Evolutionary conservation across 2,329 filamentous ascomycete species (phyloP).

Genomic region (Alternaria metachromatica): DNA sequence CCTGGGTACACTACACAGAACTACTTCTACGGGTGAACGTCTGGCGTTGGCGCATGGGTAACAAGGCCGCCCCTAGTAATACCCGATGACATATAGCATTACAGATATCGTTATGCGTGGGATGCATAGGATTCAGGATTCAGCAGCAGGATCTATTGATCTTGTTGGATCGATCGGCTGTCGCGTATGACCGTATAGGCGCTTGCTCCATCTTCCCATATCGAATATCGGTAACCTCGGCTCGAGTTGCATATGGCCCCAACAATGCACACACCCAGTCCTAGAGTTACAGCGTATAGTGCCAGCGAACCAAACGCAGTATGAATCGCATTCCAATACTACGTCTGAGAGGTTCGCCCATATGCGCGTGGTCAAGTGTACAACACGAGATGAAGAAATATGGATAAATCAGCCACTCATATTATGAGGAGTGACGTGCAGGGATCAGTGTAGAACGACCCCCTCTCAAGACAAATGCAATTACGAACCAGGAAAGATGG

Average conservation of each 20-base stretch:
- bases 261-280: neutral
- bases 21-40: neutral
- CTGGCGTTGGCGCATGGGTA: neutral
- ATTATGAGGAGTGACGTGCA: neutral
- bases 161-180: neutral
- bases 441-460: neutral
- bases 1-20: neutral
- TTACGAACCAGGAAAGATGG: neutral
- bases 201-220: conserved; percentile 1
- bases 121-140: neutral
- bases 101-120: neutral
- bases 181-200: conserved; percentile 1
- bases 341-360: conserved; percentile 21
- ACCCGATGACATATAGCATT: neutral
- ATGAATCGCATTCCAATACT: neutral
- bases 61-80: neutral
- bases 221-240: neutral
- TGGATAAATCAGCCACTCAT: conserved; percentile 23
- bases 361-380: conserved; percentile 23
- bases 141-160: neutral
- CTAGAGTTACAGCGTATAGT: neutral
- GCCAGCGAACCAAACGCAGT: neutral
- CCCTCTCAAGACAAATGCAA: neutral
- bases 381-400: conserved; percentile 4
- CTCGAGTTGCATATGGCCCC: neutral